phyloP scores from a whole-genome alignment of 108 stramenopile species.

The Tribonema minus region DNA sequence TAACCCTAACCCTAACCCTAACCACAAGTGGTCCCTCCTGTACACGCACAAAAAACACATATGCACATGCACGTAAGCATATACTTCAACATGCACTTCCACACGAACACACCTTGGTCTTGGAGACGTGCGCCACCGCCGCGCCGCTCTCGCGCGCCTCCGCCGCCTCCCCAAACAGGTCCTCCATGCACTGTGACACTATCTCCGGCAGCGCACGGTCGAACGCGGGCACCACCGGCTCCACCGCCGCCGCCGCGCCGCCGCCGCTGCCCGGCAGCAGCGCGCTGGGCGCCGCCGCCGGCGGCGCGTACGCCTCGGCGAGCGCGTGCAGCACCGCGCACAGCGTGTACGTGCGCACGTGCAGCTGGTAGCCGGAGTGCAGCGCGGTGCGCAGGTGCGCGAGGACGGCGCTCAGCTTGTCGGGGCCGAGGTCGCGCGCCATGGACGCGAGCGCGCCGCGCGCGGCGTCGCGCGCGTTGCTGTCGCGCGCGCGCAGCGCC shows the following conservation, averaged over 20 bases:
- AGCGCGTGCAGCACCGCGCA: conserved; percentile 38
- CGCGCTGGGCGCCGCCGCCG: conserved; percentile 45
- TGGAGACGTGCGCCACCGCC: not conserved
- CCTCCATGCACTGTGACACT: conserved; percentile 48
- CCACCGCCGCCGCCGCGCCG: not conserved
- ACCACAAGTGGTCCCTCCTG: too few species aligned
- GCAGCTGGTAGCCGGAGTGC: conserved; percentile 76
- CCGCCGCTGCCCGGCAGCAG: not conserved
- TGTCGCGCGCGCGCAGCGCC: conserved; percentile 73
- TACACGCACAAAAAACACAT: too few species aligned
- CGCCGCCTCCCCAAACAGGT: conserved; percentile 44
- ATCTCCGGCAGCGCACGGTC: conserved; percentile 31
- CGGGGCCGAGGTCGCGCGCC: conserved; percentile 64
- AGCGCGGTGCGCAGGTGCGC: conserved; percentile 67
- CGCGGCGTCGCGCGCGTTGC: conserved; percentile 75
- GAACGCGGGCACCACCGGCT: conserved; percentile 37
- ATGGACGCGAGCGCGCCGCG: conserved; percentile 76
- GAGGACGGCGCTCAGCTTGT: conserved; percentile 67
- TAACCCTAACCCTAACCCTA: too few species aligned
- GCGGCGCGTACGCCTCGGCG: conserved; percentile 63
- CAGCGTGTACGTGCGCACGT: conserved; percentile 48
- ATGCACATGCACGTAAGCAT: too few species aligned
- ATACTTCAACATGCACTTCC: too few species aligned
- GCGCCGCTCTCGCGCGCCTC: too few species aligned
- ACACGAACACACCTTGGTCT: not conserved